phyloP scores from a whole-genome alignment of 2,329 filamentous ascomycete species.

The Verticillium isaacii region DNA sequence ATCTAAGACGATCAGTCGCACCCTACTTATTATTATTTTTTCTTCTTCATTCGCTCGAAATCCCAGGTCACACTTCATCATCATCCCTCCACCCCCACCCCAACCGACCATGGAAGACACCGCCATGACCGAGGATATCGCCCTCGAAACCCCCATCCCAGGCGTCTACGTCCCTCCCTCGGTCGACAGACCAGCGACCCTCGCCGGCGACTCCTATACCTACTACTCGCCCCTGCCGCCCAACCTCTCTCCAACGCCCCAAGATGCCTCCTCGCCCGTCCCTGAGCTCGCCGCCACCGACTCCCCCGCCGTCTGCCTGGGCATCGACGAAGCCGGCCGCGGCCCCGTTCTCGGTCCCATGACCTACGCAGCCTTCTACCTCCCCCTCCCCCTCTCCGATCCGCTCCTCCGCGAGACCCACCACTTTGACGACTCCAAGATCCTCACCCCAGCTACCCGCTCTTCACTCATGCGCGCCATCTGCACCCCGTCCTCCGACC shows the following conservation, averaged over 20 bases:
- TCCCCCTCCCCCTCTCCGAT: conserved; percentile 67
- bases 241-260: conserved; percentile 43
- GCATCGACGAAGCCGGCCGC: conserved; percentile 89
- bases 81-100: background rate
- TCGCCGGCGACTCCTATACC: conserved; percentile 63
- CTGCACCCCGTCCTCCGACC: conserved; percentile 55
- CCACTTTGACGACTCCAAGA: conserved; percentile 94
- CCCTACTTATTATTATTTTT: background rate
- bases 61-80: background rate
- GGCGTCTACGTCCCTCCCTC: conserved; percentile 63
- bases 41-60: background rate
- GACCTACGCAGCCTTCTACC: conserved; percentile 69
- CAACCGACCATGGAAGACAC: conserved; percentile 32
- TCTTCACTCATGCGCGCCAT: conserved; percentile 64
- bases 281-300: conserved; percentile 11
- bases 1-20: background rate
- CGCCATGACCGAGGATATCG: conserved; percentile 27
- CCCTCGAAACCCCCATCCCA: conserved; percentile 25
- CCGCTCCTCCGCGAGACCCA: conserved; percentile 72
- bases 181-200: conserved; percentile 50
- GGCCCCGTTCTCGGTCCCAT: conserved; percentile 86
- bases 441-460: conserved; percentile 75
- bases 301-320: conserved; percentile 60
- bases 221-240: conserved; percentile 67
- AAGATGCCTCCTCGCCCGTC: conserved; percentile 5